Conservation (phyloP, 176 grass and related monocot species). For the Oryza meyeriana region DNA sequence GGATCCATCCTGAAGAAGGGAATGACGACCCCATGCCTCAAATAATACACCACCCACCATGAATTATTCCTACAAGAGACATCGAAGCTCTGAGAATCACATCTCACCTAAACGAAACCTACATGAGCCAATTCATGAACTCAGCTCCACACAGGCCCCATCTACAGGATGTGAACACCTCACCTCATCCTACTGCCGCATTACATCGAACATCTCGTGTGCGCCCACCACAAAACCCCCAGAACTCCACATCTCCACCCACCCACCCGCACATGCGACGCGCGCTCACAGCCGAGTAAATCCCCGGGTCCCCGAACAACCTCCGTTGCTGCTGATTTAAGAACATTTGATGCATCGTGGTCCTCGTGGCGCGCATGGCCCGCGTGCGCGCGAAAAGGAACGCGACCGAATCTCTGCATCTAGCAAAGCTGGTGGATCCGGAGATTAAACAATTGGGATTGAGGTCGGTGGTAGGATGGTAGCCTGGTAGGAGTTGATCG, state of each 20-base stretch:
- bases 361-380: background rate
- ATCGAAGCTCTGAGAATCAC: slow-evolving; percentile 17
- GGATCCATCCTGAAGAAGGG: background rate
- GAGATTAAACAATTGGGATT: background rate
- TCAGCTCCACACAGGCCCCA: no score
- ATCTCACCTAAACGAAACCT: slow-evolving; percentile 34
- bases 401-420: background rate
- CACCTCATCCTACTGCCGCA: background rate
- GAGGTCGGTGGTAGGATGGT: background rate
- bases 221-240: background rate
- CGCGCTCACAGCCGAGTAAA: background rate
- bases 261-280: slow-evolving; percentile 11
- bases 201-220: slow-evolving; percentile 29
- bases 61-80: background rate
- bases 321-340: slow-evolving; percentile 19
- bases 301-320: background rate
- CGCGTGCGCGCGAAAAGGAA: background rate
- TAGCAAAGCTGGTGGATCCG: slow-evolving; percentile 20
- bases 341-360: slow-evolving; percentile 17
- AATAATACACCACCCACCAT: background rate
- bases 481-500: background rate
- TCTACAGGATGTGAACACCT: slow-evolving; percentile 10
- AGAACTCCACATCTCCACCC: background rate
- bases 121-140: background rate
- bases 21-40: background rate